Base-by-base conservation (phyloP, 768 basidiomycete genomes). In the Pholiota molesta region DNA sequence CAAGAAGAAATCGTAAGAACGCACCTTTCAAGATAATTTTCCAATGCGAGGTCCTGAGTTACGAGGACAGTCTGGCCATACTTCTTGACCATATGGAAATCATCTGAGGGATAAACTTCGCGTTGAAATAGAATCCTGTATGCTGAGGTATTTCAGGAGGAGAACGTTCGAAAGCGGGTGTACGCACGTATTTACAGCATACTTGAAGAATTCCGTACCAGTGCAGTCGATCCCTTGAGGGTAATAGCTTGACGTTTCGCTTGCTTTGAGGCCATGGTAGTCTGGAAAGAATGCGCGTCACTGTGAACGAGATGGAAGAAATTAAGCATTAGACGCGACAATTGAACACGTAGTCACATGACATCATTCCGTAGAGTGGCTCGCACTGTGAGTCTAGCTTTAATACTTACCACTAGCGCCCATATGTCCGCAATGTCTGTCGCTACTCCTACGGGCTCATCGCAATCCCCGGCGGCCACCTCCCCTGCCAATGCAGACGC, bases 11-110 rank as follows among this genome's bases (percentile, higher is more conserved):
- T 19, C 26, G 33, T 26, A 28, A 33, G 2, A 54, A 26, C 74
- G 29, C 66, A 91, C 91, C 86, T 86, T 58, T 91, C 88, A n/a
- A 99, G 84, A 71, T 99, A 99, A 71, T 90, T 93, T 72, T 98
- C 94, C 52, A 99, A 78, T 3, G 91, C 91, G 52, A 95, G 87
- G 67, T 99, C 97, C 66, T 95, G 91, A 0, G 96, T 97, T 7
- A 98, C 91, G 26, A 99, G 83, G 56, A 99, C 92, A 0, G 94
- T 95, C 71, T 99, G 89, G 0, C 97, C 97, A 67, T 98, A 99
- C 74, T 99, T 99, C 76, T 99, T 99, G 62, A 99, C 97, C 94
- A 97, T 96, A 72, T 94, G 91, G 73, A 99, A 99, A 78, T 99
- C 97, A 75, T 99, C 97, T 0, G 94, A 89, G 2, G 97, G 97